phyloP scores from a whole-genome alignment of 371 early-diverging fungal species.

The Nosema muscidifuracis region DNA sequence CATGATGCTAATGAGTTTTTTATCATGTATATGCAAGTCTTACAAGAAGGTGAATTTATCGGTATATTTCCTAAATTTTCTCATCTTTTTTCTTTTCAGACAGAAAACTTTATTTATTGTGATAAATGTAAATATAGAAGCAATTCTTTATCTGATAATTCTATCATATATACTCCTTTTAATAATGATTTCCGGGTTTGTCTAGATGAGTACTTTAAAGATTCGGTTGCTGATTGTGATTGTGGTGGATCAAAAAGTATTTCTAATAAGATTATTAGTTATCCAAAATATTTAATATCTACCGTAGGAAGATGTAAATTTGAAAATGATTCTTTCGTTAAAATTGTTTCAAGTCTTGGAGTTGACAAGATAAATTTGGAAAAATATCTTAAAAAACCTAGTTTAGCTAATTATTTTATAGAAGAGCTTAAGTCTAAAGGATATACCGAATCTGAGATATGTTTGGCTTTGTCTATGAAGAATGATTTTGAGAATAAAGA shows the following conservation, averaged over 20 bases:
- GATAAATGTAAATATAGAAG: conserved; percentile 18
- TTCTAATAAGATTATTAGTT: not conserved
- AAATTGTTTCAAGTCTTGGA: conserved; percentile 9
- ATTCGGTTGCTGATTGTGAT: not conserved
- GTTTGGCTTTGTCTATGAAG: not conserved
- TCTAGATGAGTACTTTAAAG: conserved; percentile 30
- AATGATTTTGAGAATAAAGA: conserved; percentile 1
- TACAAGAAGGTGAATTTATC: conserved; percentile 40
- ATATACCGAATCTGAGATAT: conserved; percentile 7
- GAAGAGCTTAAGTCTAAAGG: not conserved
- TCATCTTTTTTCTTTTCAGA: conserved; percentile 28
- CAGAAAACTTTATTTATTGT: conserved; percentile 23
- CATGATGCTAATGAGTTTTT: conserved; percentile 60
- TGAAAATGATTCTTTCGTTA: not conserved
- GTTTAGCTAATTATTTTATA: not conserved
- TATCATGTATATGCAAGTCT: conserved; percentile 17
- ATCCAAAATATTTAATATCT: conserved; percentile 23
- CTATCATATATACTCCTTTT: conserved; percentile 18
- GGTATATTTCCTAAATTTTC: conserved; percentile 35
- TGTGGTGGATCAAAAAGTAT: conserved; percentile 17
- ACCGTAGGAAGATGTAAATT: conserved; percentile 13
- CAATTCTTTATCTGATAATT: not conserved
- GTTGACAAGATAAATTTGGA: conserved; percentile 15
- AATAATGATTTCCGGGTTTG: conserved; percentile 9
- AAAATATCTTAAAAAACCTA: not conserved